Base-by-base conservation (phyloP, 2,329 filamentous ascomycete genomes). In the Fusarium cyanostomum region DNA sequence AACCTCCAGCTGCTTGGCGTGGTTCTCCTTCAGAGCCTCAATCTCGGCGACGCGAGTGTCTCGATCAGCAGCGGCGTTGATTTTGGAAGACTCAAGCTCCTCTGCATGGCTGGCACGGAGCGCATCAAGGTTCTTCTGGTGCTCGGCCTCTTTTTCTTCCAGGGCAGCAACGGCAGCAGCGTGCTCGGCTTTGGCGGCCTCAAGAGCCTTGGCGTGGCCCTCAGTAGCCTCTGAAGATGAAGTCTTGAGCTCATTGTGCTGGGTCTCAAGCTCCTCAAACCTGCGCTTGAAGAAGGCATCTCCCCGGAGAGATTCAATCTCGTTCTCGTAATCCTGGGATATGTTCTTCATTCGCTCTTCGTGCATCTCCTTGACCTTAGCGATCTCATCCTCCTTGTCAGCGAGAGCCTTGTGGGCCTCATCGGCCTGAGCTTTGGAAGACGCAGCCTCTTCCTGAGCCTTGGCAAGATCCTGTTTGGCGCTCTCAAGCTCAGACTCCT, bases 251-350 rank as follows among this genome's bases (percentile, higher is more conserved):
- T 86, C 84, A 10, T 78, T 79, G 72, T 89, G 83, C 72, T 87
- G 82, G 6, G 73, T 73, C 70, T 88, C 85, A 7, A 89, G 80
- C 33, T 86, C 84, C 56, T 87, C 81, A 59, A 85, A 89, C 73
- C 88, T 86, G 64, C 84, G 83, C 77, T 87, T 88, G 75, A 87
- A 87, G 71, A 84, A 84, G 12, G 86, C 86, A 61, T 89, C 86
- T 18, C 85, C 86, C 54, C 83, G 82, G 13, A 89, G 81, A 55
- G 83, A 83, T 69, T 89, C 86, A 51, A 89, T 88, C 72, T 89
- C 86, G n/a, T 82, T 80, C 71, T 89, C 84, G 64, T 87, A 88
- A 64, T 89, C 86, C 62, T 84, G 78, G 2, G 85, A 86, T 52
- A 89, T 74, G 59, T 81, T 82, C 72, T 84, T 80, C 64, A 89